These are phyloP conservation scores for Cladophialophora bantiana DNA, from an alignment of 2,329 filamentous ascomycete species.

Conservation along the genomic window DNA sequence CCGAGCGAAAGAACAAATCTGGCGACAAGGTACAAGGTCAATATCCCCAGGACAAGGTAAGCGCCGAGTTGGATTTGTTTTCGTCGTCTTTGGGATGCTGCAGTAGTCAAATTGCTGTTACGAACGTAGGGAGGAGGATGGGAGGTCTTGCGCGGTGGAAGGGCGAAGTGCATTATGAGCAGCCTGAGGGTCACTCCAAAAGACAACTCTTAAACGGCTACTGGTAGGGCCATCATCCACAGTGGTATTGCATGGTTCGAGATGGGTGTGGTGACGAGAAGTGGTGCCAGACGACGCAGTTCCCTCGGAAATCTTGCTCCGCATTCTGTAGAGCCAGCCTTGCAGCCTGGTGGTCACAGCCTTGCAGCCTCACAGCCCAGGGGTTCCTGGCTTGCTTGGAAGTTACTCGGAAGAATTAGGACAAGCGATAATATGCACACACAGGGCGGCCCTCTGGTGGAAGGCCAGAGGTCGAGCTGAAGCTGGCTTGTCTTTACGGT, in stretches of 20 bases:
- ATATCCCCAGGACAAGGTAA: conserved; percentile 60
- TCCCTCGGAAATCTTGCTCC: neutral
- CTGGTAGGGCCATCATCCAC: neutral
- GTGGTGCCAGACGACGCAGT: neutral
- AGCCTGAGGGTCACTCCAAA: neutral
- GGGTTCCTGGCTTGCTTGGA: neutral
- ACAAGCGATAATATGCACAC: neutral
- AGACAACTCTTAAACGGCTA: neutral
- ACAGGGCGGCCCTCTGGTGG: neutral
- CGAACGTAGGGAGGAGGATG: conserved; percentile 74
- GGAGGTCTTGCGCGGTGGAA: conserved; percentile 84
- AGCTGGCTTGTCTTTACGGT: neutral
- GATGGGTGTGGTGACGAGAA: neutral
- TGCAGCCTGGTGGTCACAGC: neutral
- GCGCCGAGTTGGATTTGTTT: conserved; percentile 68
- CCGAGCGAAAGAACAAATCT: conserved; percentile 50
- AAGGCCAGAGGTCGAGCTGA: neutral
- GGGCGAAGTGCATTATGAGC: conserved; percentile 81
- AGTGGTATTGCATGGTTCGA: neutral
- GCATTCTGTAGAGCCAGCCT: neutral
- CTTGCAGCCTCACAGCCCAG: neutral
- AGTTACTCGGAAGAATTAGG: too few relatives aligned
- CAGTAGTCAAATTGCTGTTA: conserved; percentile 44
- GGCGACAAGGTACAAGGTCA: conserved; percentile 69
- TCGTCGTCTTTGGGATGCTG: conserved; percentile 57